These are phyloP conservation scores for Verticillium isaacii DNA, from an alignment of 2,329 filamentous ascomycete species.

Conservation along the genomic window DNA sequence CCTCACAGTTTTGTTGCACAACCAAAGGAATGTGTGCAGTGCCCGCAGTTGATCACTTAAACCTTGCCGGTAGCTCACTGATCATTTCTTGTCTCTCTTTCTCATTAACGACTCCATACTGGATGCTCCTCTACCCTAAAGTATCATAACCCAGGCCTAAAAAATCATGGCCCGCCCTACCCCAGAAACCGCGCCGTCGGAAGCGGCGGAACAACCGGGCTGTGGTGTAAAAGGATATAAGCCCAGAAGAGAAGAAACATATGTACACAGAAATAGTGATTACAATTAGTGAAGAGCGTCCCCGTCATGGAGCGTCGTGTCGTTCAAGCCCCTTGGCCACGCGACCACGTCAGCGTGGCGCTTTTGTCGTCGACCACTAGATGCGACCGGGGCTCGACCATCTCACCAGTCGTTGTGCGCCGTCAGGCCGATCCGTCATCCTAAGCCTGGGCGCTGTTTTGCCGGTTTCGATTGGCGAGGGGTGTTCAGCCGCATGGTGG, in stretches of 20 bases:
- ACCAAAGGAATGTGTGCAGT: neutral
- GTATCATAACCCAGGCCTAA: neutral
- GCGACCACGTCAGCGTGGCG: neutral
- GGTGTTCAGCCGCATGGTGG: neutral
- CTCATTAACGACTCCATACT: neutral
- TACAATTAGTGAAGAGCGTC: slow-evolving; percentile 4
- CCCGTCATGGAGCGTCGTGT: neutral
- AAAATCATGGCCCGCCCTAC: neutral
- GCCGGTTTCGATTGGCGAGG: neutral
- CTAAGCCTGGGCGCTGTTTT: neutral
- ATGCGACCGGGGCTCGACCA: neutral
- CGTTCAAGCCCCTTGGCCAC: neutral
- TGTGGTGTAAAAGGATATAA: neutral
- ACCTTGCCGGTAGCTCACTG: neutral
- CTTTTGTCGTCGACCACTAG: neutral
- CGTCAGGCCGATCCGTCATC: neutral
- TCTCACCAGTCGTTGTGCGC: neutral
- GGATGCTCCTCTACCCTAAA: neutral
- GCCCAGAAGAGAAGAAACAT: slow-evolving; percentile 4
- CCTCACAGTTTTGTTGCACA: no score
- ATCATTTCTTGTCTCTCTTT: neutral
- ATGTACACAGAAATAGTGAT: slow-evolving; percentile 8
- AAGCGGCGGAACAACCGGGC: neutral
- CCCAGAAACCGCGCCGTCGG: neutral
- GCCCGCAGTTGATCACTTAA: neutral